Evolutionary conservation across 805 yeast genomes (phyloP), one percentile per base, ranked within the genome.

Genomic region (Grigorovia humatica): DNA sequence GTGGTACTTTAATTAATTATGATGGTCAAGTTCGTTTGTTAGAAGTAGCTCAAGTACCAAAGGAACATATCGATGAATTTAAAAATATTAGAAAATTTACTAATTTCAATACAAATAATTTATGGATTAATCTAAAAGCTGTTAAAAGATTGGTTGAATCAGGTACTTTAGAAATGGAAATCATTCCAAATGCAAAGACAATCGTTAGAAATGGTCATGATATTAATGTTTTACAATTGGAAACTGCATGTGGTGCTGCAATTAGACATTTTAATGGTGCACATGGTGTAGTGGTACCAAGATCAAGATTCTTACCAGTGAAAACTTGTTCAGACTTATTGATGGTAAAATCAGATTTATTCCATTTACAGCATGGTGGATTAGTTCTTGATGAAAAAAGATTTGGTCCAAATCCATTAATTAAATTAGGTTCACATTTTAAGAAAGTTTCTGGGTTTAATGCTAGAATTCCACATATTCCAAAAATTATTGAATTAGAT

Each of bases 201-300:
- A 82, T 93, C 66, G 77, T 81, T 50, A 67, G 72, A 57, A 78
- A 78, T 60, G 96, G 96, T 54, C 80, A 80, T 59, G 96, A 90
- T 59, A 77, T 85, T 60, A 83, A 84, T 65, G 97, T 91, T 49
- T 74, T 91, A 65, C 99, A 91, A 75, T 81, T 93, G 67, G 99
- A 93, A 77, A 93, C 99, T 48, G 99, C 99, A 30, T 96, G 88
- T 61, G 99, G 99, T 76, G 98, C 99, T 43, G 98, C 98, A 47
- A 93, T 93, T 68, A 86, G 96, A 73, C 91, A 90, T 73, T 93
- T 93, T 73, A 77, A 83, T 59, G 86, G 88, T 62, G 96, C 97
- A 32, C 96, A 88, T 64, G 99, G 99, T 73, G 95, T 93, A 61
- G 96, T 89, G 63, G 99, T 93, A 42, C 98, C 99, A 72, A 88